These are phyloP conservation scores for Purpureocillium lavendulum DNA, from an alignment of 2,329 filamentous ascomycete species.

Conservation along the genomic window DNA sequence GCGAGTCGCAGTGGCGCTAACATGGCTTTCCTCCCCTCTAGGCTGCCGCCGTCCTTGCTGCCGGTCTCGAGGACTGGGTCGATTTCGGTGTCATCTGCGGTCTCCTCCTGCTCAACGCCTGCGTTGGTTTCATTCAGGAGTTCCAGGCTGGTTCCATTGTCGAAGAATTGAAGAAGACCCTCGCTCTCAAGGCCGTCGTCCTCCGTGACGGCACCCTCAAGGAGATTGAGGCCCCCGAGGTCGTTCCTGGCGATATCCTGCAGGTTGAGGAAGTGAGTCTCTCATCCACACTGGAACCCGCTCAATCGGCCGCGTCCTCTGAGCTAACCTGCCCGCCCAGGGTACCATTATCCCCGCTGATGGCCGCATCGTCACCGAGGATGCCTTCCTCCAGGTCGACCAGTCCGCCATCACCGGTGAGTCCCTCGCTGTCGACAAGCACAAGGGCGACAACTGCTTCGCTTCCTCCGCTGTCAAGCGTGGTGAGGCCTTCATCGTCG, in stretches of 20 bases:
- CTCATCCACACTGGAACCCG: not conserved
- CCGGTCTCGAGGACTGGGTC: conserved; percentile 81
- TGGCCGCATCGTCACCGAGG: conserved; percentile 75
- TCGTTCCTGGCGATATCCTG: conserved; percentile 85
- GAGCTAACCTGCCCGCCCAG: conserved; percentile 14
- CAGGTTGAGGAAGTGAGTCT: conserved; percentile 62
- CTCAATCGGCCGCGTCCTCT: not conserved
- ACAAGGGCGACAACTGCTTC: conserved; percentile 72
- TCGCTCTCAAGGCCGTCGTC: conserved; percentile 80
- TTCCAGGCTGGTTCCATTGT: conserved; percentile 86
- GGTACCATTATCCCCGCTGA: conserved; percentile 89
- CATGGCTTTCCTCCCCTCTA: conserved; percentile 17
- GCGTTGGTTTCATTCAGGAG: conserved; percentile 82
- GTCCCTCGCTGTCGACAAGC: conserved; percentile 85
- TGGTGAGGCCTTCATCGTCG: conserved; percentile 75
- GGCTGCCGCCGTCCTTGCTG: conserved; percentile 71
- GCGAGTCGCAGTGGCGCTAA: conserved; percentile 14
- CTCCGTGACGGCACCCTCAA: conserved; percentile 68
- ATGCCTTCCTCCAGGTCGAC: conserved; percentile 81
- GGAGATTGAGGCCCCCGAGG: conserved; percentile 74
- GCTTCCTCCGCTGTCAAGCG: conserved; percentile 85
- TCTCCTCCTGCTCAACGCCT: conserved; percentile 74
- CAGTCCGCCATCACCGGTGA: conserved; percentile 90
- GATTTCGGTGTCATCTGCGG: conserved; percentile 89
- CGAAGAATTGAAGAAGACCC: conserved; percentile 83